Evolutionary conservation across 73 alveolate genomes (phyloP).

Genomic region (Stentor roeselii): DNA sequence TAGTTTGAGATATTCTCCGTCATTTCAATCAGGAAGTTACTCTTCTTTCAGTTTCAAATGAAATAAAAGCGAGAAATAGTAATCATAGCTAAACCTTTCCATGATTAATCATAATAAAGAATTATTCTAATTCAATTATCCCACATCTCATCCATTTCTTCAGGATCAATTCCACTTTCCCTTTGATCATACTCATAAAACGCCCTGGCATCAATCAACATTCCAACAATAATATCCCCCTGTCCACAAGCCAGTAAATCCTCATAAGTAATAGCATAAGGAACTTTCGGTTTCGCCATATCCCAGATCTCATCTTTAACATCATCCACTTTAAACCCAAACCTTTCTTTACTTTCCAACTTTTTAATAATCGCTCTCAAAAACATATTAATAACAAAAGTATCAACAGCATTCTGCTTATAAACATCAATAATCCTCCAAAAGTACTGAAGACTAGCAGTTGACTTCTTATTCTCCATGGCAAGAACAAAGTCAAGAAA

Average conservation of each 20-base stretch:
- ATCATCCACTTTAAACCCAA: slow-evolving; percentile 89
- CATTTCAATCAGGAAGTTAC: no score
- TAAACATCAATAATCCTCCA: slow-evolving; percentile 87
- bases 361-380: slow-evolving; percentile 76
- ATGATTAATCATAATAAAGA: neutral
- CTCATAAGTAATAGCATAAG: slow-evolving; percentile 72
- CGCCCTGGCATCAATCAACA: slow-evolving; percentile 97
- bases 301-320: slow-evolving; percentile 94
- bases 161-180: slow-evolving; percentile 85
- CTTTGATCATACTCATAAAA: slow-evolving; percentile 98
- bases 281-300: slow-evolving; percentile 88
- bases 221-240: slow-evolving; percentile 83
- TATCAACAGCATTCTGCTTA: slow-evolving; percentile 88
- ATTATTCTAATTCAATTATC: slow-evolving; percentile 58
- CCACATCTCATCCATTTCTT: slow-evolving; percentile 69
- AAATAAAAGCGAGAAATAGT: no score
- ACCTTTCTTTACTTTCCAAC: slow-evolving; percentile 73
- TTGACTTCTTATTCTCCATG: slow-evolving; percentile 97
- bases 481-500: slow-evolving; percentile 98
- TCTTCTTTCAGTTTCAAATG: no score
- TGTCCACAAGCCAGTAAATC: slow-evolving; percentile 78
- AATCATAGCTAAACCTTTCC: no score
- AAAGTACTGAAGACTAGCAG: slow-evolving; percentile 71
- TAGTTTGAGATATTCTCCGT: no score
- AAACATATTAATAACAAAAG: slow-evolving; percentile 93